These are phyloP conservation scores for Truncatella angustata DNA, from an alignment of 2,329 filamentous ascomycete genomes.

Conservation along the genomic window DNA sequence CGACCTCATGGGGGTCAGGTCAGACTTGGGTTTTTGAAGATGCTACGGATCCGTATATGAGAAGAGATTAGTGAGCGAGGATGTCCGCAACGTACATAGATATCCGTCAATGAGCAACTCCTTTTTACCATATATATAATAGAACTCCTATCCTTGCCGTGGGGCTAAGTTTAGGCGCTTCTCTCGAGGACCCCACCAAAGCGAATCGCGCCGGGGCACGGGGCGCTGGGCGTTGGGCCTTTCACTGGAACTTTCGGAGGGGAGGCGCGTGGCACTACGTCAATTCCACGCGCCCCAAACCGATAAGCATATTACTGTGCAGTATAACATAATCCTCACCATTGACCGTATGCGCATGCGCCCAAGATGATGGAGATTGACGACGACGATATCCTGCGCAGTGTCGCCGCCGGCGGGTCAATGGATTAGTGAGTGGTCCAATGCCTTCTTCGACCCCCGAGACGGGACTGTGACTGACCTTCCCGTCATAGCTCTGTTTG, in stretches of 20 bases:
- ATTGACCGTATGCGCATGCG: not conserved
- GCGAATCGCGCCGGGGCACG: no score
- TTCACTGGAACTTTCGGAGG: not conserved
- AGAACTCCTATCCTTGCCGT: no score
- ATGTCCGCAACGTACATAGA: no score
- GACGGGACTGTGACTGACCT: slow-evolving; percentile 7
- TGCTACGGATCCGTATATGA: no score
- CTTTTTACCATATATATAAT: no score
- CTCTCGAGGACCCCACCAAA: no score
- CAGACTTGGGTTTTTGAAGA: no score
- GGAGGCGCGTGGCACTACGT: slow-evolving; percentile 7
- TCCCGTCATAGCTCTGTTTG: slow-evolving; percentile 32
- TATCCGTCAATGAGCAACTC: no score
- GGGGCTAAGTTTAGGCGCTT: not conserved
- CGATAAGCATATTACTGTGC: no score
- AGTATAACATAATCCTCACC: not conserved
- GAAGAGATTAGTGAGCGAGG: no score
- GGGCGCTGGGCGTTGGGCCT: not conserved
- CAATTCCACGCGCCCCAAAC: slow-evolving; percentile 2
- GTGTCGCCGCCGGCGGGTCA: slow-evolving; percentile 47
- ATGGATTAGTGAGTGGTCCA: slow-evolving; percentile 61
- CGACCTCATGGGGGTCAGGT: no score
- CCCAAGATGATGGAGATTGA: slow-evolving; percentile 53
- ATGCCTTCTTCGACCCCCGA: no score
- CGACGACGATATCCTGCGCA: slow-evolving; percentile 48